Base-by-base conservation (phyloP, 495 filamentous ascomycete genomes). In the Viridothelium virens region DNA sequence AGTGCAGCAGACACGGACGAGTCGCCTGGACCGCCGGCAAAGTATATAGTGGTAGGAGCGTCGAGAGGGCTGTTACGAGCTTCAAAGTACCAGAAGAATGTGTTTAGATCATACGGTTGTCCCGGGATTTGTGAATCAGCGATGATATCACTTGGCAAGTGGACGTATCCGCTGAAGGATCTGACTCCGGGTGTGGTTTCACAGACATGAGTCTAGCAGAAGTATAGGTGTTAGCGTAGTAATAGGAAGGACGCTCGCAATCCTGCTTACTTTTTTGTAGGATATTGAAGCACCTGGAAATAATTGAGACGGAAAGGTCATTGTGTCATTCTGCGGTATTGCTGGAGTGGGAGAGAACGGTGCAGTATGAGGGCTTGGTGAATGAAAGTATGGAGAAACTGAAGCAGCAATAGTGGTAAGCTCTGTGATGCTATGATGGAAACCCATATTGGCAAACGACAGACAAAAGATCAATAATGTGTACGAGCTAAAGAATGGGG, bases 11-110 rank as follows among this genome's bases (percentile, higher is more conserved):
- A 56, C 25, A 69, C 47, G 9, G 64, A 66, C 3, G 59, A 61
- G 10, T 63, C 44, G 65, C 53, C 86, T 12, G 86, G 84, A 4
- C 86, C 86, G 65, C 86, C 86, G 76, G 86, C 86, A 70, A 89
- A 78, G 82, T 84, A 89, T 3, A 79, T 69, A 7, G 76, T 74
- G 31, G 76, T 66, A 3, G 78, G 78, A 2, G 78, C 78, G 2
- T 70, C 71, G 34, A 70, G 48, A 5, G 78, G 78, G 63, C 74
- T 70, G 25, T 76, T 41, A 41, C 76, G 64, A 1, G 79, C 77
- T 66, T 79, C 76, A 50, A 79, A 75, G 64, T 77, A 80, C 77
- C 78, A 80, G 69, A 78, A 78, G 69, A 77, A 78, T 31, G 67
- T 72, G 34, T 74, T 89, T 46, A 86, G 85, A 33, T 84, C 79